Evolutionary conservation across 73 alveolate species (phyloP), one percentile per base, ranked within the genome.

Genomic region (Stentor coeruleus): DNA sequence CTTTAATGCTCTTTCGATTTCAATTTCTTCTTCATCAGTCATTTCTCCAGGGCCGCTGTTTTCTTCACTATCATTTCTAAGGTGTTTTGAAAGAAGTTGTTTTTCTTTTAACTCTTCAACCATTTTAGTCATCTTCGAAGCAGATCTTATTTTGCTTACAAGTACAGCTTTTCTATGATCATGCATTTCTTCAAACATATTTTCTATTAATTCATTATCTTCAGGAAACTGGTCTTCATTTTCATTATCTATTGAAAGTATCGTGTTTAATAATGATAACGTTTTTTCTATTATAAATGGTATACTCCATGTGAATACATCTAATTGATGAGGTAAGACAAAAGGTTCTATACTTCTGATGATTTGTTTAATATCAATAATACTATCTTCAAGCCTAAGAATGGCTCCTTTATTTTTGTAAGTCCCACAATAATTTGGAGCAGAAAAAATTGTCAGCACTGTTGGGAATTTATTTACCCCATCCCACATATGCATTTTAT

Each of bases 231-330:
- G 95, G 59, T 88, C 95, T 37, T 92, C 94, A 40, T 92, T 90
- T 74, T 87, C 66, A 3, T 91, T 87, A 3, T 89, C 87, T 39
- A 88, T 87, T 38, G 11, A 14, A 36, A 90, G 80, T 20, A 90
- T 90, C 77, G 87, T 85, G 49, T 84, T 31, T n/a, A 90, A 59
- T 95, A 94, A 91, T 66, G 92, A 97, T 0, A 59, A 40, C 3
- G 91, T 94, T 77, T 93, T 93, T 80, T 94, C 97, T 2, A 97
- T 90, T 3, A 94, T 91, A 82, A 94, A 94, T 0, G 98, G 98
- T 31, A 93, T 85, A 35, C 93, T 79, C 98, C 98, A 94, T 0
- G 98, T 91, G 76, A 94, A 94, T 39, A 94, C 86, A 79, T 94
- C 97, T 84, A 92, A 82, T 39, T 83, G 82, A 74, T 94, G 90